A percentile compares a stretch with the other conserved stretches of the same genome.
Conservation (phyloP, 805 yeast genomes). For the Kluyveromyces lactis region DNA sequence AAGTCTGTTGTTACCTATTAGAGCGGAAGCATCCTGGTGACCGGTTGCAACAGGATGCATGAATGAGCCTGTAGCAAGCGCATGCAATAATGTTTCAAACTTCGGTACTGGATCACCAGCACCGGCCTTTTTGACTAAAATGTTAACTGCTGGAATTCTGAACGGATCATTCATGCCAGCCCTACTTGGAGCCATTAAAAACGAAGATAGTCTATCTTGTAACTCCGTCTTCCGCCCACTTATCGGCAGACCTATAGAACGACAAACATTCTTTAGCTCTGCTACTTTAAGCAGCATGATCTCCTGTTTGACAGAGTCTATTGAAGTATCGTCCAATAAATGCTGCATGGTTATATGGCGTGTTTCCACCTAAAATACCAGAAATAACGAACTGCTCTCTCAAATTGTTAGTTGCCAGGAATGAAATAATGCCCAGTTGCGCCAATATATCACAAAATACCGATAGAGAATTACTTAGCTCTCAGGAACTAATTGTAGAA, state of each 20-base stretch:
- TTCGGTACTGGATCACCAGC: constrained; percentile 32
- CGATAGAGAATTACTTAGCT: too few relatives aligned
- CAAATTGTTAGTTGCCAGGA: too few relatives aligned
- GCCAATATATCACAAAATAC: too few relatives aligned
- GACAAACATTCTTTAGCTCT: constrained; percentile 45
- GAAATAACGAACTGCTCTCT: too few relatives aligned
- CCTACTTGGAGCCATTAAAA: constrained; percentile 35
- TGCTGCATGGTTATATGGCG: neutral
- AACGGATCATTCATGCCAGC: constrained; percentile 34
- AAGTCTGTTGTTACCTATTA: constrained; percentile 1
- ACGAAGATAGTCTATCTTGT: constrained; percentile 43
- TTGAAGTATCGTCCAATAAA: neutral
- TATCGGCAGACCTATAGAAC: constrained; percentile 39
- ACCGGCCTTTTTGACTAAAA: constrained; percentile 34
- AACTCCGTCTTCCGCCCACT: constrained; percentile 58
- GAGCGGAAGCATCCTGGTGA: constrained; percentile 12
- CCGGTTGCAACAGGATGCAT: constrained; percentile 21
- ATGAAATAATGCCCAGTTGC: too few relatives aligned
- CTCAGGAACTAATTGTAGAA: too few relatives aligned
- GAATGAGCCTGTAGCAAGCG: constrained; percentile 15
- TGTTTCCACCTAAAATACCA: too few relatives aligned
- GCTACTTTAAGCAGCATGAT: constrained; percentile 38
- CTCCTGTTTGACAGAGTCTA: constrained; percentile 25
- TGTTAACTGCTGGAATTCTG: constrained; percentile 37
- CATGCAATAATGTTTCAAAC: constrained; percentile 27